Conservation (phyloP, 2,329 filamentous ascomycete genomes). For the Trichoderma sp. region DNA sequence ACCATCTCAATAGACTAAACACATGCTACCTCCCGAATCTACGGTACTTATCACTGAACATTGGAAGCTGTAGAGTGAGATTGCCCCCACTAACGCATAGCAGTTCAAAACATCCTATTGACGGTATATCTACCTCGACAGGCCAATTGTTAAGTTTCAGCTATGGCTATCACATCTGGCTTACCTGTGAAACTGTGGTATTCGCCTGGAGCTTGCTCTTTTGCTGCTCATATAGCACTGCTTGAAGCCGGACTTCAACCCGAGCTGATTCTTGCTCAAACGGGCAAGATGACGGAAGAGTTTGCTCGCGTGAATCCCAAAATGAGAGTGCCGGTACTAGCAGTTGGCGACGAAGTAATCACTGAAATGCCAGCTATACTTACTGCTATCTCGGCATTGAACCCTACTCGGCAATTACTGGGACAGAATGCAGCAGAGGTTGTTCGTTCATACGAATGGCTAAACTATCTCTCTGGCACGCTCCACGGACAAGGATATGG, state of each 20-base stretch:
- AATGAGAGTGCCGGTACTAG: constrained; percentile 11
- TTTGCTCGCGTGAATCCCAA: constrained; percentile 14
- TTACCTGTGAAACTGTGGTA: not conserved
- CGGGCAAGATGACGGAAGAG: not conserved
- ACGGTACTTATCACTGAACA: not conserved
- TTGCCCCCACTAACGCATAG: not conserved
- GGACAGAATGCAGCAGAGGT: not conserved
- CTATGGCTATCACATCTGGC: not conserved
- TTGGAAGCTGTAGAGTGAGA: not conserved
- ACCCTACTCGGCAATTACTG: not conserved
- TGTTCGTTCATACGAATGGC: constrained; percentile 6
- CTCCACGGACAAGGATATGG: constrained; percentile 2
- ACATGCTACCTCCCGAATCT: no score
- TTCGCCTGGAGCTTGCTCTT: constrained; percentile 1
- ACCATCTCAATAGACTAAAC: no score
- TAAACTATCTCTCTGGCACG: constrained; percentile 11
- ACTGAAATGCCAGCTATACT: constrained; percentile 21
- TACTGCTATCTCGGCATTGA: constrained; percentile 8
- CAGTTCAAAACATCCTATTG: not conserved
- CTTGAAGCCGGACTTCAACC: constrained; percentile 16
- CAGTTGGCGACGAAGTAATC: constrained; percentile 5
- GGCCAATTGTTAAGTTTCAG: not conserved
- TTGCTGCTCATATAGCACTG: constrained; percentile 2
- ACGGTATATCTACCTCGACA: not conserved
- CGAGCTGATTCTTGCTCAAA: not conserved